These are phyloP conservation scores for Gamarada debralockiae DNA, from an alignment of 495 filamentous ascomycete species.

Conservation along the genomic window DNA sequence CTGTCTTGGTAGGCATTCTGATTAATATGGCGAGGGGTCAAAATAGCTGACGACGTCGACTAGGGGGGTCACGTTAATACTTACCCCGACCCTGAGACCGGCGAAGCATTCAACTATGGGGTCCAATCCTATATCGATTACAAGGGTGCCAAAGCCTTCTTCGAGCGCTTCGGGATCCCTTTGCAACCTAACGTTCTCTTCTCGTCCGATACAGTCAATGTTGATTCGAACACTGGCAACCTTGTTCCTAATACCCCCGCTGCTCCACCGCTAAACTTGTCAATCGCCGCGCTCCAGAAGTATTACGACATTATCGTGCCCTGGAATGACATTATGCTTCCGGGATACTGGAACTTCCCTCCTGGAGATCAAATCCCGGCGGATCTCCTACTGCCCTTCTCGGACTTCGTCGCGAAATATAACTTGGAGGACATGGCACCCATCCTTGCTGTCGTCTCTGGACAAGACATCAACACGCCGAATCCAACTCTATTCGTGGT, in stretches of 20 bases:
- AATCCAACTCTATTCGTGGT: slow-evolving; percentile 35
- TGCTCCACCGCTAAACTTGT: slow-evolving; percentile 16
- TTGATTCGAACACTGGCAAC: slow-evolving; percentile 38
- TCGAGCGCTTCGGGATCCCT: slow-evolving; percentile 37
- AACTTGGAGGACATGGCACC: slow-evolving; percentile 32
- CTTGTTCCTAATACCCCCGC: slow-evolving; percentile 19
- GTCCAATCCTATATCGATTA: slow-evolving; percentile 37
- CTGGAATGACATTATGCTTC: slow-evolving; percentile 31
- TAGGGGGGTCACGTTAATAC: slow-evolving; percentile 42
- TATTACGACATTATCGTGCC: slow-evolving; percentile 34
- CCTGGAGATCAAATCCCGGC: slow-evolving; percentile 31
- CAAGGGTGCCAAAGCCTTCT: slow-evolving; percentile 33
- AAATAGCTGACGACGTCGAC: slow-evolving; percentile 8
- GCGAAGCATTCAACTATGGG: slow-evolving; percentile 34
- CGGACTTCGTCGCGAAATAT: slow-evolving; percentile 40
- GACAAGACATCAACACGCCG: slow-evolving; percentile 34
- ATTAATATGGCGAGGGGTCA: slow-evolving; percentile 8
- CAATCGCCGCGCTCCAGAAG: slow-evolving; percentile 28
- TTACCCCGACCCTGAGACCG: slow-evolving; percentile 32
- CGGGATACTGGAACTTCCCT: slow-evolving; percentile 37
- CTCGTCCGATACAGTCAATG: slow-evolving; percentile 23
- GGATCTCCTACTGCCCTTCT: slow-evolving; percentile 42
- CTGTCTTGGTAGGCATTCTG: slow-evolving; percentile 29
- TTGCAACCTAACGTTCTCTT: slow-evolving; percentile 21
- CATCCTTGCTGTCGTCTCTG: slow-evolving; percentile 33